Percentiles rank a stretch among this genome's conserved stretches.
phyloP scores from a whole-genome alignment of 345 rosid genomes.

The Hypericum androsaemum region DNA sequence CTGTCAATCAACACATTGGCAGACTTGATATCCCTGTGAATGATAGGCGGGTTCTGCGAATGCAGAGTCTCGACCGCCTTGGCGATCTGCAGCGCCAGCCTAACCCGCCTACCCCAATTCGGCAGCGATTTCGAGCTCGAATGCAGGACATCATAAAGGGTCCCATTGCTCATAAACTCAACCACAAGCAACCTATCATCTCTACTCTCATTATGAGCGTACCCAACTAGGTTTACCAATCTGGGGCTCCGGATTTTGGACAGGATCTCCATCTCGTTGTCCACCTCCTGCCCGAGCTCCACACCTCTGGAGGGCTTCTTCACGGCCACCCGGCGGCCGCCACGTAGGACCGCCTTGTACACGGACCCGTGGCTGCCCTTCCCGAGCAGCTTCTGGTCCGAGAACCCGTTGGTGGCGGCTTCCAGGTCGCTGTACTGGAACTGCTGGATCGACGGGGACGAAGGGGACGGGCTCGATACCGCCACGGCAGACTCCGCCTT shows the following conservation, averaged over 20 bases:
- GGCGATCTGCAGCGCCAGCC: conserved; percentile 75
- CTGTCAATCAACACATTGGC: conserved; percentile 92
- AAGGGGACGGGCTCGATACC: conserved; percentile 16
- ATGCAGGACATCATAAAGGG: conserved; percentile 82
- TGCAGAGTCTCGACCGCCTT: conserved; percentile 72
- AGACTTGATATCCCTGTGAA: conserved; percentile 95
- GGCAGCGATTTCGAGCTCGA: conserved; percentile 43
- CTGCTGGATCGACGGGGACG: conserved; percentile 42
- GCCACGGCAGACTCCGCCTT: conserved; percentile 53
- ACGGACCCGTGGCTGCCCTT: conserved; percentile 96
- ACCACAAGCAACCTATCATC: conserved; percentile 66
- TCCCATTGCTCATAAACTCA: conserved; percentile 90
- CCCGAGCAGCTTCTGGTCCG: conserved; percentile 63
- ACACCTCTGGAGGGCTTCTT: conserved; percentile 65
- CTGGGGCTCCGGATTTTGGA: conserved; percentile 83
- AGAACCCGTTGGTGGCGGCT: conserved; percentile 89
- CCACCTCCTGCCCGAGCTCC: conserved; percentile 57
- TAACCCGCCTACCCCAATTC: conserved; percentile 73
- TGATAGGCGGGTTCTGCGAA: conserved; percentile 62
- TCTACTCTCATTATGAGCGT: conserved; percentile 44
- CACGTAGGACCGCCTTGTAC: conserved; percentile 72
- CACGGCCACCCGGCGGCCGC: conserved; percentile 77
- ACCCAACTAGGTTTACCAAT: conserved; percentile 84
- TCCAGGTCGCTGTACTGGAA: conserved; percentile 80
- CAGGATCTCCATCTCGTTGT: conserved; percentile 91